Evolutionary conservation across 2,329 filamentous ascomycete species (phyloP).

Genomic region (Phyllosticta citriasiana): DNA sequence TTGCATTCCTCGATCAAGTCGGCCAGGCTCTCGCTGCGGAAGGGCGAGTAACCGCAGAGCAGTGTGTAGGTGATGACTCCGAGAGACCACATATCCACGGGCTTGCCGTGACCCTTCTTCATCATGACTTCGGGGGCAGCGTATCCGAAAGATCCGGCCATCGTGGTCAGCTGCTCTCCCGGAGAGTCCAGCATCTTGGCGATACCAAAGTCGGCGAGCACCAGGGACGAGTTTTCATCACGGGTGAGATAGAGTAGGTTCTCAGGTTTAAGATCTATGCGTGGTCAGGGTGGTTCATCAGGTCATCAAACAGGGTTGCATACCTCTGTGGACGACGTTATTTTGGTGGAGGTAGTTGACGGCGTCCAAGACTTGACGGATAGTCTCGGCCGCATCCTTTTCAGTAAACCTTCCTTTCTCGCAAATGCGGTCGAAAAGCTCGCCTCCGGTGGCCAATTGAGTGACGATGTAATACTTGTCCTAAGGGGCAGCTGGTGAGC

Average conservation of each 20-base stretch:
- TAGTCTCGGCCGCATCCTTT: slow-evolving; percentile 93
- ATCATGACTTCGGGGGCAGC: slow-evolving; percentile 97
- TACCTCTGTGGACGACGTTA: slow-evolving; percentile 92
- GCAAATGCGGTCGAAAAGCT: slow-evolving; percentile 96
- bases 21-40: slow-evolving; percentile 85
- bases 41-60: slow-evolving; percentile 95
- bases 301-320: slow-evolving; percentile 10
- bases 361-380: slow-evolving; percentile 83
- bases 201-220: slow-evolving; percentile 95
- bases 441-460: slow-evolving; percentile 87
- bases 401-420: slow-evolving; percentile 97
- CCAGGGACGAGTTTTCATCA: slow-evolving; percentile 68
- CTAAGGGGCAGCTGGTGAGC: slow-evolving; percentile 35
- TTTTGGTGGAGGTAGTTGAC: slow-evolving; percentile 91
- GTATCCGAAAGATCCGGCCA: slow-evolving; percentile 98
- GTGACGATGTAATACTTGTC: slow-evolving; percentile 99
- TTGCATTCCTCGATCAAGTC: slow-evolving; percentile 94
- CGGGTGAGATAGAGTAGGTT: slow-evolving; percentile 89
- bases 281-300: slow-evolving; percentile 15
- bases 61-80: slow-evolving; percentile 98
- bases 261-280: slow-evolving; percentile 86
- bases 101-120: slow-evolving; percentile 93
- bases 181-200: slow-evolving; percentile 93
- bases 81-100: slow-evolving; percentile 98
- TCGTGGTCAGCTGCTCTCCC: slow-evolving; percentile 87